A percentile compares a stretch with the other conserved stretches of the same genome.
Evolutionary conservation across 192 early-diverging fungal species (phyloP).

Genomic region (Coemansia sp.): DNA sequence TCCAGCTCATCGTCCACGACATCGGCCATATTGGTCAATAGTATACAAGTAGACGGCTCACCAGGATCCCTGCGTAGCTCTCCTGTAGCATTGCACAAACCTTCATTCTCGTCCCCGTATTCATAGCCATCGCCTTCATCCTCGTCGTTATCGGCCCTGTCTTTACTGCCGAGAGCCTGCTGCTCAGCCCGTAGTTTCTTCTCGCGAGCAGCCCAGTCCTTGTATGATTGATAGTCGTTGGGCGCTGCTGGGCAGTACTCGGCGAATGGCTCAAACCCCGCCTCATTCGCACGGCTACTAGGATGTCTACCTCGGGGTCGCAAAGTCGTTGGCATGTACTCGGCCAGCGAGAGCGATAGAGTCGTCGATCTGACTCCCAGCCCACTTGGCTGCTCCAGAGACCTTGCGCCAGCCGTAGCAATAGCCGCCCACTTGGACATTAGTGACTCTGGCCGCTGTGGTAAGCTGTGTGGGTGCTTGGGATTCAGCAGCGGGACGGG

Average conservation of each 20-base stretch:
- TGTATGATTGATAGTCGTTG: constrained; percentile 44
- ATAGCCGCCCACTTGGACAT: constrained; percentile 34
- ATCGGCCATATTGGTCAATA: constrained; percentile 48
- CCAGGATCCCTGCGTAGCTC: constrained; percentile 12
- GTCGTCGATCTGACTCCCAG: background rate
- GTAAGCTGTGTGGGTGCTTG: constrained; percentile 38
- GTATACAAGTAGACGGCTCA: constrained; percentile 21
- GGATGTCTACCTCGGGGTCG: background rate
- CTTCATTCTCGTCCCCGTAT: background rate
- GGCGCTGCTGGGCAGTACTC: constrained; percentile 44
- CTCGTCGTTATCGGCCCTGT: background rate
- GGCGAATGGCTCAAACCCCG: constrained; percentile 34
- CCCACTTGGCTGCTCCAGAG: background rate
- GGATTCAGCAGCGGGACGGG: constrained; percentile 11
- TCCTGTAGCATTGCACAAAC: background rate
- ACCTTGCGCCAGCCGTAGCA: background rate
- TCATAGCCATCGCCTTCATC: background rate
- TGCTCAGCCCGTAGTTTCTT: constrained; percentile 9
- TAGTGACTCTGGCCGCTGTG: constrained; percentile 25
- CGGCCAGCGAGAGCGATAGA: constrained; percentile 25
- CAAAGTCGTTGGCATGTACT: constrained; percentile 26
- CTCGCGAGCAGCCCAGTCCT: constrained; percentile 26
- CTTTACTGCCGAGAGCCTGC: background rate
- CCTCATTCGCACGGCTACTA: background rate
- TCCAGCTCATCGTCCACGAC: constrained; percentile 37